A percentile compares a stretch with the other conserved stretches of the same genome.
Evolutionary conservation across 2,329 filamentous ascomycete genomes (phyloP).

Genomic region (Aspergillus candidus): DNA sequence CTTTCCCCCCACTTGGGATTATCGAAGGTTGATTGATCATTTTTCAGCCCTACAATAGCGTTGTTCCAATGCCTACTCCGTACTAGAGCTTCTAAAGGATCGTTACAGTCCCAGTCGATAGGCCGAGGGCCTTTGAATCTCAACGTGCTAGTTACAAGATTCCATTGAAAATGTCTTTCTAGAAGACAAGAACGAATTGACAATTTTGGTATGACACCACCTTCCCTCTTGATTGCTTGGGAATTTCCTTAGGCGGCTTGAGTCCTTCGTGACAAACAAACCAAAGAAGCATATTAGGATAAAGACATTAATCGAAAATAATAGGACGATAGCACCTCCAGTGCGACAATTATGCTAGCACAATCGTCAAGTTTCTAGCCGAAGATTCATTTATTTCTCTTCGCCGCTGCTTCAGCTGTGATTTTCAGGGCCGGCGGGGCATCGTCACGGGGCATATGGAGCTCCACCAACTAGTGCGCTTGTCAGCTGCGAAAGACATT

Average conservation of each 20-base stretch:
- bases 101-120: too few relatives aligned
- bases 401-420: slow-evolving; percentile 65
- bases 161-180: too few relatives aligned
- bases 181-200: too few relatives aligned
- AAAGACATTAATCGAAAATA: not conserved
- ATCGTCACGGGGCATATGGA: slow-evolving; percentile 75
- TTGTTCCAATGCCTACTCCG: not conserved
- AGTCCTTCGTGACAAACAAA: not conserved
- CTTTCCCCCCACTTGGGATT: too few relatives aligned
- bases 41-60: slow-evolving; percentile 2
- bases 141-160: too few relatives aligned
- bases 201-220: too few relatives aligned
- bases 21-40: not conserved
- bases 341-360: not conserved
- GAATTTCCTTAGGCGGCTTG: not conserved
- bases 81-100: too few relatives aligned
- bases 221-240: not conserved
- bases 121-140: too few relatives aligned
- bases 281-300: not conserved
- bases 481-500: slow-evolving; percentile 13
- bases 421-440: slow-evolving; percentile 64
- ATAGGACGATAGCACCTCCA: not conserved
- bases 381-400: slow-evolving; percentile 48
- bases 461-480: slow-evolving; percentile 65
- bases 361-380: not conserved